Base-by-base conservation (phyloP, 441 rosid genomes). In the Euphorbia corollata region DNA sequence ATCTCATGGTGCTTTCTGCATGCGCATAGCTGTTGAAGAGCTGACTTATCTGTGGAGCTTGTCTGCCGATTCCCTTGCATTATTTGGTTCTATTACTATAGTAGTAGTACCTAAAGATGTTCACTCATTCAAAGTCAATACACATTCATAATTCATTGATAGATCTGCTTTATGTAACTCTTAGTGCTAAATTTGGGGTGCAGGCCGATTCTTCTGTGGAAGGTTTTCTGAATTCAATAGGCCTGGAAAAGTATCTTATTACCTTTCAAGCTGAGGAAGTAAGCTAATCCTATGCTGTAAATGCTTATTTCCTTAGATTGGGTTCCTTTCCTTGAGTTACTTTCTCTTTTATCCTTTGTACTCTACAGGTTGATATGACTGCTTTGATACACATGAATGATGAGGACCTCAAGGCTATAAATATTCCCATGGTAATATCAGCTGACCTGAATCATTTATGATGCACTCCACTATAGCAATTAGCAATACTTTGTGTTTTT, bases 201-300 rank as follows among this genome's bases (percentile, higher is more conserved):
- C 92, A 90, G 97, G 87, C 77, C 63, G 90, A 80, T 73, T 63
- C 74, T 36, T 85, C 90, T 2, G 83, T 95, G 67, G 97, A 92
- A 73, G 78, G 81, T 78, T 92, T 95, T 76, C 81, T 95, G 73
- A 86, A 72, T 75, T 95, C 97, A 10, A 70, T 95, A 80, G 96
- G 91, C 71, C 89, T 95, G n/a, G 97, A 92, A 73, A 94, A 92
- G 53, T 95, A 95, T 74, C 79, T 85, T 0, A 87, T 93, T 63
- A 83, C 87, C 62, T 95, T 91, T 77, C 97, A 92, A 81, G 99
- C 89, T 30, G 99, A 94, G 80, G 99, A 94, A 78, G 99, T 94
- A 80, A 57, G 82, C 70, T 48, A 53, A 56, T 39, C 55, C 65
- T 4, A 34, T 41, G 39, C 58, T 73, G 63, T 45, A 59, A 27